These are phyloP conservation scores for Fagus sylvatica DNA, from an alignment of 306 rosid species.

Conservation along the genomic window DNA sequence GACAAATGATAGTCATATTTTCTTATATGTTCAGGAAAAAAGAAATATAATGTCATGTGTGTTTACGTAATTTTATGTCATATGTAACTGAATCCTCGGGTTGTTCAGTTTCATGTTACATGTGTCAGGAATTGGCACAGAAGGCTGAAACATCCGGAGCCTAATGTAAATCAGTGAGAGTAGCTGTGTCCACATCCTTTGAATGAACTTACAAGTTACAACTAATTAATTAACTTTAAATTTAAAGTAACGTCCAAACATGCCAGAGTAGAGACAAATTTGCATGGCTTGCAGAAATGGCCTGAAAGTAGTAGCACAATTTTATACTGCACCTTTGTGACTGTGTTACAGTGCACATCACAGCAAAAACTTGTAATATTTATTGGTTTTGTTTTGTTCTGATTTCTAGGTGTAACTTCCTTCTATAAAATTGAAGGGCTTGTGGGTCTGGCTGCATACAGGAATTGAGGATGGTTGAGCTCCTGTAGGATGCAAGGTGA, in stretches of 20 bases:
- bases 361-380: conserved; percentile 12
- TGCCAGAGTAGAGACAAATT: conserved; percentile 28
- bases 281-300: conserved; percentile 33
- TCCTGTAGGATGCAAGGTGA: conserved; percentile 31
- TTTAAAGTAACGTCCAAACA: conserved; percentile 36
- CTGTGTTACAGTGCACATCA: conserved; percentile 24
- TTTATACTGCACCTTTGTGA: neutral
- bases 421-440: conserved; percentile 9
- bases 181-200: conserved; percentile 26
- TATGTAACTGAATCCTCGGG: neutral
- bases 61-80: neutral
- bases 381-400: conserved; percentile 3
- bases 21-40: no score
- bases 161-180: conserved; percentile 29
- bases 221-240: conserved; percentile 29
- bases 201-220: conserved; percentile 23
- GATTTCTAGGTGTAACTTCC: conserved; percentile 3
- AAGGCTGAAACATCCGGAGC: conserved; percentile 38
- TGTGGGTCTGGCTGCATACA: conserved; percentile 16
- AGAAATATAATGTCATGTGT: neutral
- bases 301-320: conserved; percentile 12
- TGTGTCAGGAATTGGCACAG: conserved; percentile 34
- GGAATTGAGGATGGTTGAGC: conserved; percentile 19
- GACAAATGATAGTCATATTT: no score
- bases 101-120: conserved; percentile 32